Evolutionary conservation across 31 red algal genomes (phyloP), one percentile per base, ranked within the genome.

Genomic region (Asparagopsis taxiformis): DNA sequence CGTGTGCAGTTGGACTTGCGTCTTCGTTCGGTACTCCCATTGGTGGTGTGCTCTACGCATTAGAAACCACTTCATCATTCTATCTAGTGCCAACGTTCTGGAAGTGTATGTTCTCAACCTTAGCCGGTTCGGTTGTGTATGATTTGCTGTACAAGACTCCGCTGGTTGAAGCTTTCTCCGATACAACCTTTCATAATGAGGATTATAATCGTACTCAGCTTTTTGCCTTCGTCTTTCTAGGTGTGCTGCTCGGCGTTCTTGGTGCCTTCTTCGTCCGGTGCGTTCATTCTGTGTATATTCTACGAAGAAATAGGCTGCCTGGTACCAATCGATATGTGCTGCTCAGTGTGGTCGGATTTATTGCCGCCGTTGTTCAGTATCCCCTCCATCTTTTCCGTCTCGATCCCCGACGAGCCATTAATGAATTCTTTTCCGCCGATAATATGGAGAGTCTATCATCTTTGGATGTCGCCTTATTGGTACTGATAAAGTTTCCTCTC

Each of bases 81-180:
- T 99, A 99, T 77, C 78, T 99, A n/a, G 96, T 99, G 25, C 90
- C 87, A 15, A 91, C 96, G 0, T 99, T 94, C 77, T 99, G 96
- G 96, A 99, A 99, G 36, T 81, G 83, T 51, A 66, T 92, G 10
- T 32, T 94, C 32, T 51, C 91, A 21, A 93, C 96, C 2, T 70
- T 99, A 11, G 75, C 96, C 0, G 96, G 96, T 29, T 89, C 91
- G 0, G 62, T 99, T 2, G 79, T 99, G 6, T 99, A 92, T 31
- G 88, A 99, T 54, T 59, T 99, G 75, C 74, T 99, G 10, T 99
- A 99, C 83, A 94, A 94, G 55, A 94, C 96, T 4, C 96, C 96
- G 30, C 78, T 99, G 30, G 96, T 99, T 10, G 96, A 99, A 74
- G 96, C 96, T 1, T 94, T 99, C 82, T 72, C 87, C 32, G 79